Evolutionary conservation across 2,329 filamentous ascomycete genomes (phyloP).

Genomic region (Samsoniella hepiali): DNA sequence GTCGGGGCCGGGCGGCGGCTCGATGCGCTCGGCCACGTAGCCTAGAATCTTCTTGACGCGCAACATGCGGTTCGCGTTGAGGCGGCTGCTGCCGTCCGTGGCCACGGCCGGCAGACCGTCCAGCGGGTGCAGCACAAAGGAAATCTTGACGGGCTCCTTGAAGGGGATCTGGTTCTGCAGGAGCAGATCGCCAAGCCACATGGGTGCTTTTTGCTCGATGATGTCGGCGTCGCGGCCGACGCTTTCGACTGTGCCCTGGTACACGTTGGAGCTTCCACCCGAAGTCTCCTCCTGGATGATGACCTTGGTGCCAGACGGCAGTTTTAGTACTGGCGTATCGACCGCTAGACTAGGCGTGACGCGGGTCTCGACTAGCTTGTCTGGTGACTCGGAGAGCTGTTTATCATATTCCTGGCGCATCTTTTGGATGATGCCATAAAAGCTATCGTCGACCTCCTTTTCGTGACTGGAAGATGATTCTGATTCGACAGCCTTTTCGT

Average conservation of each 20-base stretch:
- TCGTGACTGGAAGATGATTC: constrained; percentile 63
- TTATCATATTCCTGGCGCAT: constrained; percentile 72
- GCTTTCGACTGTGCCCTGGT: constrained; percentile 79
- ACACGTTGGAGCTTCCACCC: constrained; percentile 76
- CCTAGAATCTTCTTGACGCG: constrained; percentile 90
- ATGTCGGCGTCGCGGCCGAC: constrained; percentile 74
- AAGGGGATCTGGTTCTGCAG: constrained; percentile 75
- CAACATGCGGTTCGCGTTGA: constrained; percentile 97
- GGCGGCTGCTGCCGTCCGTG: constrained; percentile 76
- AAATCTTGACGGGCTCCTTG: constrained; percentile 96
- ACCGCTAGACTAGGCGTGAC: constrained; percentile 67
- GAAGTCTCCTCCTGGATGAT: constrained; percentile 67
- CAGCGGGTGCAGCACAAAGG: constrained; percentile 82
- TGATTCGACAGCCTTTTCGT: constrained; percentile 72
- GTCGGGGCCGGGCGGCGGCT: constrained; percentile 60
- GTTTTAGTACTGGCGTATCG: constrained; percentile 74
- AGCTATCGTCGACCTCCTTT: constrained; percentile 71
- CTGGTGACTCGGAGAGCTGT: constrained; percentile 54
- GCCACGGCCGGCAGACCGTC: constrained; percentile 72
- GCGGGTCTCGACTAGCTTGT: constrained; percentile 55
- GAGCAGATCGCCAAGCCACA: constrained; percentile 89
- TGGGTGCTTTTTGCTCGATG: constrained; percentile 81
- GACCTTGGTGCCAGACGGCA: constrained; percentile 63
- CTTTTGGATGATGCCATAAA: constrained; percentile 68
- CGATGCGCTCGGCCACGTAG: constrained; percentile 90